phyloP scores from a whole-genome alignment of 2,329 filamentous ascomycete genomes.

The Fusarium penzigii region DNA sequence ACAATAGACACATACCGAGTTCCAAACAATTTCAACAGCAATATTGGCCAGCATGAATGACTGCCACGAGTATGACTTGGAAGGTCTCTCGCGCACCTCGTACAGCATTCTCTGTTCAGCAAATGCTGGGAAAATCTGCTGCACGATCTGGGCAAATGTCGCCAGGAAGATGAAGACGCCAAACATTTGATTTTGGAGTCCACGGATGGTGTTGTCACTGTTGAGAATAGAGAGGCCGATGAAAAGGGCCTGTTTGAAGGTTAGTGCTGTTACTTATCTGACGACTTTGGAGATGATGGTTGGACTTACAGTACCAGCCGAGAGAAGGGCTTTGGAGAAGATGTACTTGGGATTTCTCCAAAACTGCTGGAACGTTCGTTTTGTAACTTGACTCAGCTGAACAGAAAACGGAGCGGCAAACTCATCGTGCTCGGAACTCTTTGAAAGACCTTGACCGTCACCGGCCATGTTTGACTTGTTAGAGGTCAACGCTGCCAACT shows the following conservation, averaged over 20 bases:
- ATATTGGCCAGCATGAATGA: slow-evolving; percentile 64
- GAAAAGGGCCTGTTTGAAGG: slow-evolving; percentile 47
- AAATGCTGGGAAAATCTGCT: slow-evolving; percentile 72
- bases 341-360: slow-evolving; percentile 57
- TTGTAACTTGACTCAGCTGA: slow-evolving; percentile 37
- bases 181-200: slow-evolving; percentile 72
- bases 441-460: not conserved
- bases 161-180: slow-evolving; percentile 70
- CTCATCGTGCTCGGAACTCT: slow-evolving; percentile 25
- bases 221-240: slow-evolving; percentile 71
- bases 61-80: slow-evolving; percentile 68
- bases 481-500: slow-evolving; percentile 29
- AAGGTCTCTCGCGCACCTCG: slow-evolving; percentile 67
- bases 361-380: slow-evolving; percentile 39
- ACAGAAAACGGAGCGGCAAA: slow-evolving; percentile 33
- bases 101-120: slow-evolving; percentile 69
- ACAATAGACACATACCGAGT: slow-evolving; percentile 50
- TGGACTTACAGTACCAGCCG: slow-evolving; percentile 33
- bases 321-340: slow-evolving; percentile 53
- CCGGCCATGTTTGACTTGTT: no score
- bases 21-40: slow-evolving; percentile 67
- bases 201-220: slow-evolving; percentile 59
- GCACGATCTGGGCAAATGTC: slow-evolving; percentile 66
- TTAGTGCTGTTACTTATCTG: no score
- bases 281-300: fast-evolving